Evolutionary conservation across 208 protist species (phyloP).

Genomic region (Trypanosomatidae sp.): DNA sequence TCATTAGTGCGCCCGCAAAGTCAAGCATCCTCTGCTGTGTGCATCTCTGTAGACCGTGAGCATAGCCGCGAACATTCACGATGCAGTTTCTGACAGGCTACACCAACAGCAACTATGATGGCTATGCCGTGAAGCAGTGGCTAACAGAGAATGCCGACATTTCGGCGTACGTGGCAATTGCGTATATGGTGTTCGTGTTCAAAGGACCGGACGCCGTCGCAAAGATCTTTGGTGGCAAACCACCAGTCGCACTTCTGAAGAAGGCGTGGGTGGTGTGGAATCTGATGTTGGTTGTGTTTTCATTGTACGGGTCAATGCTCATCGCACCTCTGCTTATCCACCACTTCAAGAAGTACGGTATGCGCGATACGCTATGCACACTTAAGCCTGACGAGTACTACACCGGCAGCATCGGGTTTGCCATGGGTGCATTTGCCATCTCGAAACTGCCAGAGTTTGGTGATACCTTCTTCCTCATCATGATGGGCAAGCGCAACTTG

Average conservation of each 20-base stretch:
- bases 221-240: slow-evolving; percentile 22
- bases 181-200: slow-evolving; percentile 60
- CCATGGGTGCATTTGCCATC: slow-evolving; percentile 61
- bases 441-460: slow-evolving; percentile 81
- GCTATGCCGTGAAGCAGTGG: slow-evolving; percentile 13
- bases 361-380: slow-evolving; percentile 58
- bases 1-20: too few species aligned
- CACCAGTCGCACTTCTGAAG: slow-evolving; percentile 28
- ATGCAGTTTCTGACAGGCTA: slow-evolving; percentile 40
- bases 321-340: slow-evolving; percentile 25
- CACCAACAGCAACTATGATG: slow-evolving; percentile 20
- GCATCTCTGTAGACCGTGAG: too few species aligned
- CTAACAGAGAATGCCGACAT: slow-evolving; percentile 26
- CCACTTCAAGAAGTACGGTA: slow-evolving; percentile 9
- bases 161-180: slow-evolving; percentile 24
- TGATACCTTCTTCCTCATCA: slow-evolving; percentile 74
- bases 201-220: slow-evolving; percentile 17
- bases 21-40: too few species aligned
- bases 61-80: too few species aligned
- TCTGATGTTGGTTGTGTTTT: slow-evolving; percentile 67
- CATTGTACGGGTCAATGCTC: slow-evolving; percentile 44
- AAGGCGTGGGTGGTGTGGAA: slow-evolving; percentile 77
- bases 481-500: slow-evolving; percentile 43
- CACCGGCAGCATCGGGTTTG: slow-evolving; percentile 48
- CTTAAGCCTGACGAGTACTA: slow-evolving; percentile 45